These are phyloP conservation scores for Teratosphaeria destructans DNA, from an alignment of 2,329 filamentous ascomycete genomes.

Conservation along the genomic window DNA sequence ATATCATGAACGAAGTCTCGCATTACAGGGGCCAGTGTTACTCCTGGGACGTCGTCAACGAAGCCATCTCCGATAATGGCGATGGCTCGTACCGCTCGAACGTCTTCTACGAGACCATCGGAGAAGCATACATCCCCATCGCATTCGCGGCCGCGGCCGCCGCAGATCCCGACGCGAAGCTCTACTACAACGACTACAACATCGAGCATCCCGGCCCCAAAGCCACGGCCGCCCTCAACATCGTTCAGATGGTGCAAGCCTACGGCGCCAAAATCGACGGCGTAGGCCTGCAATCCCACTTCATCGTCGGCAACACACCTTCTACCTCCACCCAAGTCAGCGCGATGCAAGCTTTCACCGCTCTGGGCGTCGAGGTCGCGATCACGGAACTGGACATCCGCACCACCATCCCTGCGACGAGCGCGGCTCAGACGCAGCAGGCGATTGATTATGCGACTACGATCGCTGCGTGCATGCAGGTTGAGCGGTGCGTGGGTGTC, in stretches of 20 bases:
- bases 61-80: conserved; percentile 47
- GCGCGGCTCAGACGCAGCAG: conserved; percentile 35
- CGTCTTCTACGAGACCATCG: conserved; percentile 47
- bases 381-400: conserved; percentile 55
- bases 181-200: conserved; percentile 57
- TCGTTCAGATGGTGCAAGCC: conserved; percentile 27
- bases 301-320: conserved; percentile 43
- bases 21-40: conserved; percentile 52
- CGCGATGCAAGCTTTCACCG: conserved; percentile 42
- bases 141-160: conserved; percentile 48
- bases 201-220: conserved; percentile 48
- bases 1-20: conserved; percentile 48
- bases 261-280: conserved; percentile 45
- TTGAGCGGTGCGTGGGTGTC: conserved; percentile 28
- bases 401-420: conserved; percentile 34
- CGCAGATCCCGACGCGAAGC: conserved; percentile 46
- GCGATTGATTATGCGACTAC: conserved; percentile 36
- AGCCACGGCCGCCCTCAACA: conserved; percentile 23
- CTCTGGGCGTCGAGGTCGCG: conserved; percentile 46
- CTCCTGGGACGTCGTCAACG: conserved; percentile 57
- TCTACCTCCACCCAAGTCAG: conserved; percentile 34
- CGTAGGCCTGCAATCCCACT: conserved; percentile 52
- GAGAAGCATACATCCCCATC: conserved; percentile 46
- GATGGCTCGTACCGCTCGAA: conserved; percentile 41
- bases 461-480: conserved; percentile 28